Conservation (phyloP, 1,284 basidiomycete genomes). For the Ustilago curta region DNA sequence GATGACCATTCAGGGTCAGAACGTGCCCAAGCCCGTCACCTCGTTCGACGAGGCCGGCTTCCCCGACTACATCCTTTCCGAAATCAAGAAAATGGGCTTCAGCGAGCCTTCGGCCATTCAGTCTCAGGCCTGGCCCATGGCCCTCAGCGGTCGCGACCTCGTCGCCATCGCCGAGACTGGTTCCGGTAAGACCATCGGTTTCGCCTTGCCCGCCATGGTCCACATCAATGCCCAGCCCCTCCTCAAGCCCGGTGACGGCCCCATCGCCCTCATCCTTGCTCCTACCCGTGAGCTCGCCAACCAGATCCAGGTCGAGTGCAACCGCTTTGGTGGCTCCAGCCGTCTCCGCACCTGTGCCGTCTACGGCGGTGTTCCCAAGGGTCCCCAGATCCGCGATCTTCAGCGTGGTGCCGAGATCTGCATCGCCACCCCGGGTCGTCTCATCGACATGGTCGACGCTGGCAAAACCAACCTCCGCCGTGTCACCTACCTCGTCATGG, state of each 20-base stretch:
- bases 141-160: constrained; percentile 89
- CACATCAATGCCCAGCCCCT: constrained; percentile 99
- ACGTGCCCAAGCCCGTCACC: constrained; percentile 88
- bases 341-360: constrained; percentile 97
- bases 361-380: constrained; percentile 98
- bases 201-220: constrained; percentile 97
- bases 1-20: constrained; percentile 90
- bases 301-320: constrained; percentile 98
- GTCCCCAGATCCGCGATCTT: constrained; percentile 95
- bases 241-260: constrained; percentile 91
- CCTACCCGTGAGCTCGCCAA: constrained; percentile 98
- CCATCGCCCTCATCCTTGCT: constrained; percentile 94
- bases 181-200: constrained; percentile 85
- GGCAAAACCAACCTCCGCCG: constrained; percentile 95
- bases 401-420: constrained; percentile 96
- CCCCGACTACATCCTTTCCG: constrained; percentile 93
- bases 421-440: constrained; percentile 78
- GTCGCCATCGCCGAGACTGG: constrained; percentile 84
- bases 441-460: constrained; percentile 92
- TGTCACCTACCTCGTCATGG: constrained; percentile 97
- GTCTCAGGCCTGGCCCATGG: constrained; percentile 99
- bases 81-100: constrained; percentile 94
- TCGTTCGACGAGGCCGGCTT: constrained; percentile 95
- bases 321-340: constrained; percentile 96
- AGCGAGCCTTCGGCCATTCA: constrained; percentile 90